Evolutionary conservation across 225 moss, liverwort and hornwort species (phyloP).

Genomic region (Ulota crispa): DNA sequence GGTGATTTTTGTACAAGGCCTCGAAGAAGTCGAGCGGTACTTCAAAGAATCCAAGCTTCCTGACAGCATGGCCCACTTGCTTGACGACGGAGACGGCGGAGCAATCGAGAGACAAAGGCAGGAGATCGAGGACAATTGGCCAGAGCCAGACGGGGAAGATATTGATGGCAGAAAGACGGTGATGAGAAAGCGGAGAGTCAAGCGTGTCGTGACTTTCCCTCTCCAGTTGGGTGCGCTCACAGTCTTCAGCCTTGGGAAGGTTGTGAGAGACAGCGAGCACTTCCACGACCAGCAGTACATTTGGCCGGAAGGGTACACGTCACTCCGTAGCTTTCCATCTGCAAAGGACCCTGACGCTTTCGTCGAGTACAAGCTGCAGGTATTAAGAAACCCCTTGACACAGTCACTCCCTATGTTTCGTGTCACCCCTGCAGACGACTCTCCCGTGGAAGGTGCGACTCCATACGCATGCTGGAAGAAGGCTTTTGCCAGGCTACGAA

Average conservation of each 20-base stretch:
- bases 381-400: slow-evolving; percentile 67
- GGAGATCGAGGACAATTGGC: slow-evolving; percentile 69
- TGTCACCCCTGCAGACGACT: slow-evolving; percentile 79
- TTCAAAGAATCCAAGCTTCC: slow-evolving; percentile 91
- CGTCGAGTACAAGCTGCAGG: slow-evolving; percentile 88
- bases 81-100: slow-evolving; percentile 73
- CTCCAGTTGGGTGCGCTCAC: slow-evolving; percentile 68
- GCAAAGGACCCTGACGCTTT: slow-evolving; percentile 73
- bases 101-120: slow-evolving; percentile 66
- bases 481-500: slow-evolving; percentile 75
- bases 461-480: slow-evolving; percentile 95
- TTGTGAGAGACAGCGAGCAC: slow-evolving; percentile 91
- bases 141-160: slow-evolving; percentile 63
- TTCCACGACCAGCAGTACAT: slow-evolving; percentile 97
- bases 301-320: slow-evolving; percentile 91
- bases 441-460: slow-evolving; percentile 73
- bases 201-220: slow-evolving; percentile 56
- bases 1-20: slow-evolving; percentile 83
- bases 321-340: slow-evolving; percentile 78
- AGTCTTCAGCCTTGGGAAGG: slow-evolving; percentile 64
- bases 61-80: slow-evolving; percentile 80
- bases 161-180: slow-evolving; percentile 40
- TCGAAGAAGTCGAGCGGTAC: slow-evolving; percentile 93
- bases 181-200: slow-evolving; percentile 41
- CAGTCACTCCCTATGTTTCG: slow-evolving; percentile 74